Base-by-base conservation (phyloP, 2,329 filamentous ascomycete genomes). In the Claviceps citrina region DNA sequence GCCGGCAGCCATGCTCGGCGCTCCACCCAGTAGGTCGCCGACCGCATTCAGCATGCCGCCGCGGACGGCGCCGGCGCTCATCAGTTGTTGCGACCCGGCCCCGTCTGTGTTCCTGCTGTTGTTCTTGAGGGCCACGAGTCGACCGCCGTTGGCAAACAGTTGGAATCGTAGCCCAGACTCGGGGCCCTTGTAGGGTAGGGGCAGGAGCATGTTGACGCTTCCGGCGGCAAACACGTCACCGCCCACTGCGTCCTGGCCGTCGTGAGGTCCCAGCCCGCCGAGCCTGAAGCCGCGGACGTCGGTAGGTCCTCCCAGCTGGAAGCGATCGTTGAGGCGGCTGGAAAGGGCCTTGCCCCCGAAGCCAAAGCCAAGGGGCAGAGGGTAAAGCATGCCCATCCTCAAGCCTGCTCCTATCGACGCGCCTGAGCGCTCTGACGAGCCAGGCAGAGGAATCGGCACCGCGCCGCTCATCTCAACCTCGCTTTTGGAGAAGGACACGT, bases 281-380 rank as follows among this genome's bases (percentile, higher is more conserved):
- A 93, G 73, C 43, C 85, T 79, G 69, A 98, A 98, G 2, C 91
- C 91, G 41, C 91, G 83, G 12, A 98, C 84, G 54, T 94, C 89
- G 3, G 86, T 94, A 3, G 91, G 89, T 0, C 91, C 91, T 32
- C 91, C 91, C 25, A 98, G 81, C 53, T 86, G 78, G 65, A 98
- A 98, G 33, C 91, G 84, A 59, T 98, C 91, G 56, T 93, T 95
- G 53, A 96, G 73, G 24, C 84, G 77, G 48, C 84, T 93, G 4
- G 80, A 74, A 19, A 71, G 67, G 0, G 79, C 71, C 16, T 65
- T 63, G 36, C 65, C 64, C 15, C 60, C 52, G 39, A 68, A 51
- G 13, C 63, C 59, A 49, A 69, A 73, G 6, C 76, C 76, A 7
- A 81, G 63, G 2, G 83, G 71, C 13, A 98, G 66, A 1, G 91